Conservation (phyloP, 2,329 filamentous ascomycete genomes). For the Beauveria scarabaeidicola region DNA sequence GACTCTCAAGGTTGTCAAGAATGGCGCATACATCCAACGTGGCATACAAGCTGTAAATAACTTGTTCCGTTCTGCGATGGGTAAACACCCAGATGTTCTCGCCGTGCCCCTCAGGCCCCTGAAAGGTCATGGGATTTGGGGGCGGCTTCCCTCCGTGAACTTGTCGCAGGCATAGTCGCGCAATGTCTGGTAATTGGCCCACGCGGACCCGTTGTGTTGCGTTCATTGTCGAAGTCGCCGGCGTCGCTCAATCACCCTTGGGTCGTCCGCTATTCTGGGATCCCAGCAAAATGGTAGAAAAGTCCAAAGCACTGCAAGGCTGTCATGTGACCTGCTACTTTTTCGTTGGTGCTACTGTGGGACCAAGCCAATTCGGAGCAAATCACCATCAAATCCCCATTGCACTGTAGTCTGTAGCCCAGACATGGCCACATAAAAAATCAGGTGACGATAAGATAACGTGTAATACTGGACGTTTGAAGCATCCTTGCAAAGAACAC, state of each 20-base stretch:
- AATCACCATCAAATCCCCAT: too few relatives aligned
- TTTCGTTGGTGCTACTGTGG: background rate
- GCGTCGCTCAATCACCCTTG: background rate
- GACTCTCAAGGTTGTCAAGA: background rate
- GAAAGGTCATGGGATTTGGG: conserved; percentile 16
- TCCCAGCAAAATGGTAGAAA: background rate
- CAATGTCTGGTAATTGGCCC: conserved; percentile 10
- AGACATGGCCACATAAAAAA: background rate
- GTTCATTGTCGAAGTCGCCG: conserved; percentile 7
- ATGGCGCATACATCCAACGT: conserved; percentile 33
- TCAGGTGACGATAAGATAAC: conserved; percentile 5
- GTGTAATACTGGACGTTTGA: background rate
- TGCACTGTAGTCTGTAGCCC: too few relatives aligned
- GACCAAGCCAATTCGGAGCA: too few relatives aligned
- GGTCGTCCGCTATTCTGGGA: background rate
- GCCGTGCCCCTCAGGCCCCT: conserved; percentile 36
- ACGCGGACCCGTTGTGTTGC: conserved; percentile 9
- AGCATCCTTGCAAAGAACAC: too few relatives aligned
- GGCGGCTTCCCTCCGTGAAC: conserved; percentile 2
- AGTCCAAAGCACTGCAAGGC: background rate
- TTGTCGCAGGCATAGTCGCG: conserved; percentile 9
- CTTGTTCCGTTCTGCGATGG: conserved; percentile 41
- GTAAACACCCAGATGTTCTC: conserved; percentile 50
- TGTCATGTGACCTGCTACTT: conserved; percentile 5
- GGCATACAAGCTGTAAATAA: conserved; percentile 43